phyloP scores from a whole-genome alignment of 108 stramenopile species.

The Bacterosira constricta region DNA sequence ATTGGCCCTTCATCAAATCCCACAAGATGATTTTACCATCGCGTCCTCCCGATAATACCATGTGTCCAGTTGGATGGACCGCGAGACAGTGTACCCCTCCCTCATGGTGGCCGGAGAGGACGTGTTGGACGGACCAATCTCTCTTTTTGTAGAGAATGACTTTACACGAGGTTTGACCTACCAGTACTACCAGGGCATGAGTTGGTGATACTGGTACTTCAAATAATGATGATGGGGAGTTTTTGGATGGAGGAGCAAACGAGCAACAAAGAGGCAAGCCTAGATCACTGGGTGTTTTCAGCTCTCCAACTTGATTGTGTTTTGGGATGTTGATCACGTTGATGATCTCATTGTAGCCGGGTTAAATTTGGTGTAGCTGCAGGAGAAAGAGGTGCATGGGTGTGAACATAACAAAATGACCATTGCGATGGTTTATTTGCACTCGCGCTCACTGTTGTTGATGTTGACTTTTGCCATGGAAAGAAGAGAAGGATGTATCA shows the following conservation, averaged over 20 bases:
- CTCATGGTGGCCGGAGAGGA: conserved; percentile 79
- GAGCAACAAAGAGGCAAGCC: conserved; percentile 79
- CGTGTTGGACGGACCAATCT: conserved; percentile 87
- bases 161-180: conserved; percentile 79
- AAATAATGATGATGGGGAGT: conserved; percentile 7
- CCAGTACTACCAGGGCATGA: conserved; percentile 77
- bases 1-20: conserved; percentile 88
- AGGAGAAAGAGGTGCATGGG: too few relatives aligned
- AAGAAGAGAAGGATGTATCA: too few relatives aligned
- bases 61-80: conserved; percentile 83
- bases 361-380: too few relatives aligned
- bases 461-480: too few relatives aligned
- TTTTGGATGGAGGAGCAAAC: conserved; percentile 75
- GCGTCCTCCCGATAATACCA: conserved; percentile 79
- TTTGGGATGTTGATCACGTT: conserved; percentile 42
- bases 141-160: conserved; percentile 80
- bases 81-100: conserved; percentile 69
- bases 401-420: too few relatives aligned
- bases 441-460: too few relatives aligned
- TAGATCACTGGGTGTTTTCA: conserved; percentile 76
- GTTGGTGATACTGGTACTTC: background rate
- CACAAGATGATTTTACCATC: conserved; percentile 87
- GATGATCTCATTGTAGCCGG: conserved; percentile 85
- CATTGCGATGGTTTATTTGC: too few relatives aligned
- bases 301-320: conserved; percentile 64